These are phyloP conservation scores for Acer negundo DNA, from an alignment of 345 rosid species.

Conservation along the genomic window DNA sequence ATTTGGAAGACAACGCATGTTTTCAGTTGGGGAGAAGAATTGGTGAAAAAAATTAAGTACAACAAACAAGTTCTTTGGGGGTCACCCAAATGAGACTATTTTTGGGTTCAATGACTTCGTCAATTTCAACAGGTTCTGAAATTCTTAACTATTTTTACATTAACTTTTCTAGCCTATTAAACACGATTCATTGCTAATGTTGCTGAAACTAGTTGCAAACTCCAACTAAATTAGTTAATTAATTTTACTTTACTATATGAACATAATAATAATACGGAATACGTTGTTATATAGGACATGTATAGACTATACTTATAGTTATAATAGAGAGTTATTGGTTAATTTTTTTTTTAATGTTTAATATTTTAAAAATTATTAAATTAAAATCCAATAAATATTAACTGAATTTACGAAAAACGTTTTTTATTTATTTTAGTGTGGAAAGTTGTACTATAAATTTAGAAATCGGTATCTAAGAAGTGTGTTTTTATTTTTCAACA, in stretches of 20 bases:
- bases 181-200: too few relatives aligned
- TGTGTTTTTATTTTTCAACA: neutral
- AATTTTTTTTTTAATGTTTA: too few relatives aligned
- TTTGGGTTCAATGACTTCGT: conserved; percentile 15
- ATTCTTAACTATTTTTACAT: neutral
- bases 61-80: neutral
- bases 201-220: too few relatives aligned
- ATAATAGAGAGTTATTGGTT: neutral
- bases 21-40: conserved; percentile 7
- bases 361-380: too few relatives aligned
- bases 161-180: neutral
- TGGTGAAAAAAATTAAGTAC: conserved; percentile 9
- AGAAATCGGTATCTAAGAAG: neutral
- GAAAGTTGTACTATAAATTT: neutral
- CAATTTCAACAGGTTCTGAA: neutral
- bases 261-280: too few relatives aligned
- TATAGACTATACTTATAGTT: neutral
- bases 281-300: neutral
- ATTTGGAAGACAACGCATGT: conserved; percentile 16
- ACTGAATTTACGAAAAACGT: neutral
- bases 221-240: too few relatives aligned
- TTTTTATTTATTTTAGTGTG: neutral
- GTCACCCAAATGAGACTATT: conserved; percentile 6
- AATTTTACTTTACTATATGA: too few relatives aligned
- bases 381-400: too few relatives aligned